Conservation (phyloP, 805 yeast species). For the Pichia exigua region DNA sequence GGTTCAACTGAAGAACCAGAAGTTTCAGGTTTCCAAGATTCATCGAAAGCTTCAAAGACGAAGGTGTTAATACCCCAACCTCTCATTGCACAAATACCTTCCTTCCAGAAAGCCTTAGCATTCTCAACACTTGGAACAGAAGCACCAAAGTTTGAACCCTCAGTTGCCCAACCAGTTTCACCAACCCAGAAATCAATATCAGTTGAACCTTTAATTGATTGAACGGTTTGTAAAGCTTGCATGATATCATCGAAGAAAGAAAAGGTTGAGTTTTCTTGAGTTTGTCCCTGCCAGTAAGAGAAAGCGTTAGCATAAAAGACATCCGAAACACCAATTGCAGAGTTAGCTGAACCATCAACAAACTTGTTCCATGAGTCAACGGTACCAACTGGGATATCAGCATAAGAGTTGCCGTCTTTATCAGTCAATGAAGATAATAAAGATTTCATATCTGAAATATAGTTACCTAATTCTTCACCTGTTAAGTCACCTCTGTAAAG, state of each 20-base stretch:
- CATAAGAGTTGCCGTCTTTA: constrained; percentile 72
- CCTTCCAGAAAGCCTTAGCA: constrained; percentile 77
- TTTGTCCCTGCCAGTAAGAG: constrained; percentile 98
- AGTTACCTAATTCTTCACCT: constrained; percentile 62
- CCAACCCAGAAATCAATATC: constrained; percentile 92
- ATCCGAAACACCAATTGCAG: constrained; percentile 77
- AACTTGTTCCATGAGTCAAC: constrained; percentile 94
- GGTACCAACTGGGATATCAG: constrained; percentile 72
- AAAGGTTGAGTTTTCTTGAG: constrained; percentile 71
- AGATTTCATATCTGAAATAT: constrained; percentile 54
- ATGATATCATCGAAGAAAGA: constrained; percentile 94
- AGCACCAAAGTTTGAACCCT: constrained; percentile 62
- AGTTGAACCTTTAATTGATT: constrained; percentile 77
- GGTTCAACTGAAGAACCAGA: constrained; percentile 85
- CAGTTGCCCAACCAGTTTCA: constrained; percentile 96
- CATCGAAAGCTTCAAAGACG: constrained; percentile 93
- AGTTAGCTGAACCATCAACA: constrained; percentile 66
- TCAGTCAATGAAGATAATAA: constrained; percentile 58
- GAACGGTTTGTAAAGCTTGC: constrained; percentile 91
- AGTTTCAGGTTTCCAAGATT: constrained; percentile 90
- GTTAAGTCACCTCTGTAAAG: constrained; percentile 84
- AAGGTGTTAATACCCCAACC: constrained; percentile 93
- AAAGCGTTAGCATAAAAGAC: constrained; percentile 89
- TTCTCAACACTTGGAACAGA: constrained; percentile 64
- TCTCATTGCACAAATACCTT: constrained; percentile 87